Evolutionary conservation across 129 eudicot species (phyloP), one percentile per base, ranked within the genome.

Genomic region (Tanacetum coccineum): DNA sequence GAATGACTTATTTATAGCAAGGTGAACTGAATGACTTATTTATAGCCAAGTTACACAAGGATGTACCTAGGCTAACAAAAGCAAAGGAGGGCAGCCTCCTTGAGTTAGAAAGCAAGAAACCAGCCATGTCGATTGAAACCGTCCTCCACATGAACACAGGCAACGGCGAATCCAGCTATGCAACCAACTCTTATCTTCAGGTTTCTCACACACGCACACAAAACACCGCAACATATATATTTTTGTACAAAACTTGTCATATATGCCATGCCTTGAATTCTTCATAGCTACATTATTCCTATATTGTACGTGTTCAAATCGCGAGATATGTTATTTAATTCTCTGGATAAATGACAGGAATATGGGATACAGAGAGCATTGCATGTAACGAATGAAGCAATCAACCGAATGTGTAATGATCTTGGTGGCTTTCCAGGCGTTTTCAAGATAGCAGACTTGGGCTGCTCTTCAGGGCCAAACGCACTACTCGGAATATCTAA

Each of bases 381-480:
- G 10, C 36, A 61, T 7, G 50, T 55, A 18, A 40, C 42, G 49
- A 56, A 70, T 14, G 75, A 70, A 18, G 66, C 76, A 26, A 42
- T 77, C n/a, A 54, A 18, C n/a, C 20, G 17, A n/a, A 17, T 64
- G 8, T 48, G 40, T 30, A 51, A 62, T 6, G 67, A 54, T 39
- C 50, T 57, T 25, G 42, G 59, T 4, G 69, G 69, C 21, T 18
- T n/a, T 18, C 61, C 67, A 12, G 2, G 45, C 25, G 63, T 60
- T 59, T 70, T 57, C 55, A 70, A 59, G 26, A 44, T 63, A 53
- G 81, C 72, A 26, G 81, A 77, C 26, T 30, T 77, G 62, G 81
- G 81, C 39, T 77, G 81, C 39, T 77, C 81, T 30, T 62, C 81
- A 1, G 76, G 62, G 60, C 72, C 49, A 12, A 77, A 77, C 67